These are phyloP conservation scores for Carex sylvatica DNA, from an alignment of 202 grass and related monocot genomes.

Conservation along the genomic window DNA sequence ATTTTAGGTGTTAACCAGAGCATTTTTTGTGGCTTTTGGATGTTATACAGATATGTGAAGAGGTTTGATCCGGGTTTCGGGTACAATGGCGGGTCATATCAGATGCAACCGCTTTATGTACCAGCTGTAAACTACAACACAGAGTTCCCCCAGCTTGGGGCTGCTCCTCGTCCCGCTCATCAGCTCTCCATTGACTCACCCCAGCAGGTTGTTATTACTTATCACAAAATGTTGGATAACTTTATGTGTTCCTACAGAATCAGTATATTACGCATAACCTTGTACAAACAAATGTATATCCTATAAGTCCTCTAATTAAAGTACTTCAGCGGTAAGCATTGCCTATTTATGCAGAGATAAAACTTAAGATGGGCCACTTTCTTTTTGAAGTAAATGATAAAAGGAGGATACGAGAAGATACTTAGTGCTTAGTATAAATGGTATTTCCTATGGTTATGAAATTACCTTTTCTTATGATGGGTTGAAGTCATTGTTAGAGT, in stretches of 20 bases:
- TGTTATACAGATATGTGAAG: conserved; percentile 66
- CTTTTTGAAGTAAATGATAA: neutral
- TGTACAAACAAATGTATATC: neutral
- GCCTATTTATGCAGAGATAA: neutral
- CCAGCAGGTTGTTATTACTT: conserved; percentile 10
- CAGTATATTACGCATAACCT: neutral
- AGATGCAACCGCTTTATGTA: conserved; percentile 74
- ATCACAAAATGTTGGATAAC: neutral
- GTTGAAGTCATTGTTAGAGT: neutral
- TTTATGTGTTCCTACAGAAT: neutral
- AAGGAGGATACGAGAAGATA: neutral
- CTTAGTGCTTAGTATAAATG: neutral
- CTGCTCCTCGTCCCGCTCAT: conserved; percentile 28
- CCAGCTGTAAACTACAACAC: conserved; percentile 90
- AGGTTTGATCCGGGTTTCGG: conserved; percentile 97
- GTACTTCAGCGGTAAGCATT: neutral
- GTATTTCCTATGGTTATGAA: neutral
- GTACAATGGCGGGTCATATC: conserved; percentile 61
- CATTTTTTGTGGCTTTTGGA: neutral
- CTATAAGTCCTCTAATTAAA: neutral
- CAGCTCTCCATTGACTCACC: conserved; percentile 19
- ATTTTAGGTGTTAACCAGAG: neutral
- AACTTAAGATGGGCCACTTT: neutral
- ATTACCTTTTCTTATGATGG: neutral
- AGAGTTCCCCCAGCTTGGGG: conserved; percentile 88